phyloP scores from a whole-genome alignment of 2,329 filamentous ascomycete species.

The Colletotrichum sp. region DNA sequence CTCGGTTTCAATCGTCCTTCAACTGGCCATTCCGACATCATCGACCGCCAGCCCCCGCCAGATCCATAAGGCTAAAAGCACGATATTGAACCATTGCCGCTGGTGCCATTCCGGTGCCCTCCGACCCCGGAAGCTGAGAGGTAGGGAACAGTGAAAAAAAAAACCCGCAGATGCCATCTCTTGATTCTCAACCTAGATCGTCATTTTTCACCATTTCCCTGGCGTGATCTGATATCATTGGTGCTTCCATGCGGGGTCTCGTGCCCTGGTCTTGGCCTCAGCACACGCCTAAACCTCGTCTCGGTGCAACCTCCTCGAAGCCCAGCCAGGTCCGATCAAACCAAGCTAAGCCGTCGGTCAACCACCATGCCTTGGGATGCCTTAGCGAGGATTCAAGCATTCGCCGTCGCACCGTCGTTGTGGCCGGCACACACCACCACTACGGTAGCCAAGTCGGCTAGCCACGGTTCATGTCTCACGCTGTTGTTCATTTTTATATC shows the following conservation, averaged over 20 bases:
- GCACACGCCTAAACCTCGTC: neutral
- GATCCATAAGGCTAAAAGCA: neutral
- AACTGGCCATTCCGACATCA: slow-evolving; percentile 5
- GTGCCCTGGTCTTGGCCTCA: slow-evolving; percentile 6
- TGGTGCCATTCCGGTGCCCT: neutral
- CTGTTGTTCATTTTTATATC: neutral
- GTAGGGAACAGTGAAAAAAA: neutral
- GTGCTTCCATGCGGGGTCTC: slow-evolving; percentile 8
- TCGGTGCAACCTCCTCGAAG: neutral
- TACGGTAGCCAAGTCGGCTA: neutral
- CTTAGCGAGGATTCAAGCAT: neutral
- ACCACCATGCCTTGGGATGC: neutral
- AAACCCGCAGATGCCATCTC: neutral
- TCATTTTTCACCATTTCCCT: neutral
- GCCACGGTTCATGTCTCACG: neutral
- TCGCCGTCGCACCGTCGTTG: neutral
- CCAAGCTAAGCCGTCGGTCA: neutral
- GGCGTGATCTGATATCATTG: slow-evolving; percentile 15
- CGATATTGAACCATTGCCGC: neutral
- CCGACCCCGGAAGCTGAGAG: neutral
- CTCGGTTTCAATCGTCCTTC: neutral
- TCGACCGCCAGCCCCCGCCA: neutral
- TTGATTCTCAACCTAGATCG: slow-evolving; percentile 12
- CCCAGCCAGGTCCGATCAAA: neutral
- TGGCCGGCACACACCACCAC: neutral